Conservation (phyloP, 2,329 filamentous ascomycete species). For the Orbilia javanica region DNA sequence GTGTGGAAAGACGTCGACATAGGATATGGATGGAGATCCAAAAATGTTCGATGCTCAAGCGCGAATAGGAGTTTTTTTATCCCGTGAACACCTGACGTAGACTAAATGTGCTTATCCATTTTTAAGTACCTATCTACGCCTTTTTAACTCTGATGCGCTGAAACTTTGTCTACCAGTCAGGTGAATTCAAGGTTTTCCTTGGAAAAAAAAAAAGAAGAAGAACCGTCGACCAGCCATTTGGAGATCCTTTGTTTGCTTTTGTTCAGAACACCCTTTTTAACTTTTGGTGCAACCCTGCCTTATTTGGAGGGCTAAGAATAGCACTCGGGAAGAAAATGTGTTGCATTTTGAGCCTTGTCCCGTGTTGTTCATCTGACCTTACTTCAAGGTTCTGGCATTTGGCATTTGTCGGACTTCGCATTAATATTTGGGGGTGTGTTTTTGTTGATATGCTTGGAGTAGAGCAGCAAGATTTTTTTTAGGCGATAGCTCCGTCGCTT, state of each 20-base stretch:
- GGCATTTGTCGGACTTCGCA: constrained; percentile 7
- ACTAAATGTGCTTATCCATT: constrained; percentile 22
- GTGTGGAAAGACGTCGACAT: background rate
- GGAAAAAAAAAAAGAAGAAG: background rate
- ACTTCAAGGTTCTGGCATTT: constrained; percentile 12
- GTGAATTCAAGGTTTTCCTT: constrained; percentile 14
- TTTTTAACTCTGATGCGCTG: background rate
- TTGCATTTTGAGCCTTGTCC: constrained; percentile 50
- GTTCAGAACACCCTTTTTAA: constrained; percentile 25
- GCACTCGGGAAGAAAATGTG: background rate
- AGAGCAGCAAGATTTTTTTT: background rate
- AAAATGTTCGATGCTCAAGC: constrained; percentile 7
- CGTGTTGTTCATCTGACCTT: constrained; percentile 43
- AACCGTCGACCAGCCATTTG: constrained; percentile 4
- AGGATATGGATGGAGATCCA: background rate
- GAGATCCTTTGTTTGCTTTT: constrained; percentile 10
- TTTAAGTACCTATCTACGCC: background rate
- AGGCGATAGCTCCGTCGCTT: background rate
- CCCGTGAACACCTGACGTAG: constrained; percentile 28
- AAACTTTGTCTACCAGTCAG: constrained; percentile 5
- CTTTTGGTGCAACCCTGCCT: constrained; percentile 52
- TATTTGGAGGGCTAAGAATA: constrained; percentile 48
- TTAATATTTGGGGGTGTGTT: no score
- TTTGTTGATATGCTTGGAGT: background rate
- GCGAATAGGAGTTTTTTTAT: constrained; percentile 11